Evolutionary conservation across 1,284 basidiomycete species (phyloP).

Genomic region (Pseudozyma pruni): DNA sequence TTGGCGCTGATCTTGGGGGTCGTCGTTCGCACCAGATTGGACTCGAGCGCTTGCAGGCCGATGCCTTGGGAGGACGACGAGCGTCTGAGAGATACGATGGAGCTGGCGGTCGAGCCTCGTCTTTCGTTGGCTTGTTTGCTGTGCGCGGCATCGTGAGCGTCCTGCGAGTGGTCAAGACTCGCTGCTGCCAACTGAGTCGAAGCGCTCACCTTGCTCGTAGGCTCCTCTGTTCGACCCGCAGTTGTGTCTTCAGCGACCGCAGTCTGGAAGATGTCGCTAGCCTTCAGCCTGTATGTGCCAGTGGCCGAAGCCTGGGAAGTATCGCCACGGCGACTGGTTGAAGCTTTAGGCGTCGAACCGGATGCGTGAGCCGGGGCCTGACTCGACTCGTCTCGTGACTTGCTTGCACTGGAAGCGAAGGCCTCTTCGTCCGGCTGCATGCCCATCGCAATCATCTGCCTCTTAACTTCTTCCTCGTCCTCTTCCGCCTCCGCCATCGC

Average conservation of each 20-base stretch:
- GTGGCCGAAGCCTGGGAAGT: conserved; percentile 25
- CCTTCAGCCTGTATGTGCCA: conserved; percentile 26
- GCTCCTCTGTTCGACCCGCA: neutral
- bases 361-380: neutral
- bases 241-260: neutral
- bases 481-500: conserved; percentile 53
- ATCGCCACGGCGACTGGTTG: conserved; percentile 13
- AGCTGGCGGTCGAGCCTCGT: conserved; percentile 2
- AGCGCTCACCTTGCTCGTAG: neutral
- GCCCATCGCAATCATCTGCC: conserved; percentile 47
- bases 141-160: neutral
- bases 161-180: conserved; percentile 3
- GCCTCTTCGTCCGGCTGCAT: conserved; percentile 53
- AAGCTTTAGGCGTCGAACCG: conserved; percentile 3
- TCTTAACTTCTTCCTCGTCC: conserved; percentile 54
- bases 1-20: conserved; percentile 31
- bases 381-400: neutral
- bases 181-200: neutral
- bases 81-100: conserved; percentile 20
- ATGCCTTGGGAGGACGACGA: conserved; percentile 46
- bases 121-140: conserved; percentile 1
- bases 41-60: conserved; percentile 49
- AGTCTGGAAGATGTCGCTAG: conserved; percentile 51
- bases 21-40: conserved; percentile 31
- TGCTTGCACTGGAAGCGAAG: conserved; percentile 9